Evolutionary conservation across 257 asterid species (phyloP).

Genomic region (Phtheirospermum japonicum): DNA sequence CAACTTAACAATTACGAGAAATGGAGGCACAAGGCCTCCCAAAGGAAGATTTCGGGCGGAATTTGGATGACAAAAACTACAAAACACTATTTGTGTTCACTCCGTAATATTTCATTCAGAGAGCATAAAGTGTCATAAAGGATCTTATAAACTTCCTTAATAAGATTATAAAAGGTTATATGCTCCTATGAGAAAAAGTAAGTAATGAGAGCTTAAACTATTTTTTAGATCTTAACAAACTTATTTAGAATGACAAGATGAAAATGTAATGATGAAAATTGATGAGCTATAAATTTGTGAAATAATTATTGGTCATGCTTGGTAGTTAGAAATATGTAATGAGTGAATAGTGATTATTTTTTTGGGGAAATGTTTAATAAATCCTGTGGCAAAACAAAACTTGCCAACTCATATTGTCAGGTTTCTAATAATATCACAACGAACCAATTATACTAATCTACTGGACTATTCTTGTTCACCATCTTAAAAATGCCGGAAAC

Average conservation of each 20-base stretch:
- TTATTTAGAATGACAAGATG: background rate
- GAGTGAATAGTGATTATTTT: background rate
- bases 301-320: background rate
- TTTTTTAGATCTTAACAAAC: too few relatives aligned
- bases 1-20: too few relatives aligned
- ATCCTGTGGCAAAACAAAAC: background rate
- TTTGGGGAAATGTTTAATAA: background rate
- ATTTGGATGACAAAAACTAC: too few relatives aligned
- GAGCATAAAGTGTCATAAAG: too few relatives aligned
- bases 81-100: too few relatives aligned
- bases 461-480: background rate
- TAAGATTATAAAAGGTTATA: too few relatives aligned
- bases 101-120: too few relatives aligned
- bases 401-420: background rate
- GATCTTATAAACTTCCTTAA: too few relatives aligned
- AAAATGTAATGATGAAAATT: background rate
- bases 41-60: too few relatives aligned
- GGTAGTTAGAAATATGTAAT: background rate
- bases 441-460: background rate
- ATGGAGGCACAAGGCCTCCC: too few relatives aligned
- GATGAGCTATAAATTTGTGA: background rate
- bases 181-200: too few relatives aligned
- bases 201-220: too few relatives aligned
- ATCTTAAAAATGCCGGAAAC: background rate
- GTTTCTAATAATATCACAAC: slow-evolving; percentile 1